Evolutionary conservation across 768 basidiomycete species (phyloP), one percentile per base, ranked within the genome.

Genomic region (Serendipita sp.): DNA sequence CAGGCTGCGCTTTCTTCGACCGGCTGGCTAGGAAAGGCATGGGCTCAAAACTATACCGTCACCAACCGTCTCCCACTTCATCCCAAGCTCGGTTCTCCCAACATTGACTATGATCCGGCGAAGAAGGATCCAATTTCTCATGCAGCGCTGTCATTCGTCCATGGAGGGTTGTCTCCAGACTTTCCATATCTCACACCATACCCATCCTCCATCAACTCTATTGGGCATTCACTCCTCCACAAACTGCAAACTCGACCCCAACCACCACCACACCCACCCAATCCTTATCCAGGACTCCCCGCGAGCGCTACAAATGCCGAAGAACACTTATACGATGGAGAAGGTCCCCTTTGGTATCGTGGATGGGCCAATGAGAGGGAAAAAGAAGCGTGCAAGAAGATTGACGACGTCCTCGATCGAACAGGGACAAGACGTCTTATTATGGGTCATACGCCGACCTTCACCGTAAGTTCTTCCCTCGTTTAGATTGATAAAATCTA

Each of bases 361-460:
- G 93, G 93, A 1, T 93, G 93, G 83, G 51, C 51, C n/a, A 22
- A 42, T 17, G 42, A 41, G 9, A 90, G 94, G 60, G 79, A 80
- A 62, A 75, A 76, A 60, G 82, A 81, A 3, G 72, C 76, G 3
- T 99, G 96, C 71, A 70, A 67, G 1, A 78, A 81, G 38, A 91
- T 91, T 0, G 84, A 88, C 63, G 73, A 76, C 26, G 85, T 94
- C 17, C 74, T 90, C 60, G 70, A 78, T 33, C 82, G 79, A 71
- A 85, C 90, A 1, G 91, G 91, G 0, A 93, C 89, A 28, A 75
- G 90, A 64, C 77, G 91, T 67, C 84, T 94, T 83, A 81, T 99
- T 48, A 93, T 96, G 91, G 95, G 95, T 0, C 96, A 98, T 72
- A 98, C 96, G 0, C 95, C 96, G 1, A 79, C 94, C 71, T 91